Evolutionary conservation across 2,329 filamentous ascomycete species (phyloP), one percentile per base, ranked within the genome.

Genomic region (Epichloe bromicola): DNA sequence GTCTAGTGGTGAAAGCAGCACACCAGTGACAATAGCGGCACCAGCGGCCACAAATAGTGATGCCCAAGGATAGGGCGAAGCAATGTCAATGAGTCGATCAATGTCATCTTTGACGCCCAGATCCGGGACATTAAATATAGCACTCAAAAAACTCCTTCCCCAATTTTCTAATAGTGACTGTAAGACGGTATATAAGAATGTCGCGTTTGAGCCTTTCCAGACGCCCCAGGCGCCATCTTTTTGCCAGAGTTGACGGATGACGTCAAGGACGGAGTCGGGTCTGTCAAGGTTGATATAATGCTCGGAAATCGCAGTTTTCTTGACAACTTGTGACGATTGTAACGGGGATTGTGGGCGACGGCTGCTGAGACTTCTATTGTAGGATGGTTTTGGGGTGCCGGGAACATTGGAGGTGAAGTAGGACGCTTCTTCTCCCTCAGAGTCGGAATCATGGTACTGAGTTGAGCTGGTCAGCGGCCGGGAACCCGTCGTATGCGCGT

Each of bases 151-250:
- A 60, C 88, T 93, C 60, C 89, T 80, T 10, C 90, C 86, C 83
- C 94, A 98, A 59, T 88, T 90, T 65, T 97, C 93, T 33, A 95
- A 72, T 7, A 94, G 84, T 11, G 88, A 88, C 55, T 90, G 80
- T 17, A 97, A 75, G 45, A 96, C 80, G 0, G 83, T 86, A 69
- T 97, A 95, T 47, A 97, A 74, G 62, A 97, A 98, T 1, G 89
- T 94, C 14, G 86, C 82, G 64, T 97, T 97, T 38, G 89, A 88
- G 8, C 85, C 82, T 66, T 96, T 96, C 90, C 91, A 98, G 5
- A 96, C 83, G 4, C 93, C 93, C 76, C 89, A 90, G 0, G 84
- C 84, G 37, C 89, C 88, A 64, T 95, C 91, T 58, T 86, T 91
- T 46, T 84, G 78, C 87, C 93, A 97, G 19, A 97, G 71, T 63